Evolutionary conservation across 139 green algal genomes (phyloP).

Genomic region (Coelastrella sp.): DNA sequence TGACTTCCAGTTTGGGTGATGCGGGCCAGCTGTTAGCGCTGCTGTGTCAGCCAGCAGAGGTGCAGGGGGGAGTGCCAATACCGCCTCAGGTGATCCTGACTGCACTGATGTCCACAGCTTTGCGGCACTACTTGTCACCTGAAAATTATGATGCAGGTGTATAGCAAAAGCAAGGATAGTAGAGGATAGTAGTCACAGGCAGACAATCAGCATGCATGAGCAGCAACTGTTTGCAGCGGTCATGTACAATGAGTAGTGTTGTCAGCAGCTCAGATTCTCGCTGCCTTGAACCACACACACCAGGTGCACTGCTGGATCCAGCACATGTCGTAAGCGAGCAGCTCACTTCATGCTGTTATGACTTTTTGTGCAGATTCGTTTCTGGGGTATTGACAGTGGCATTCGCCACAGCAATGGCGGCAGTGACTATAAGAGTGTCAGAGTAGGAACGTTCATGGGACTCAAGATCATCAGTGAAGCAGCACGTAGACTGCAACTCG

Average conservation of each 20-base stretch:
- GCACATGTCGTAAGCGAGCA: neutral
- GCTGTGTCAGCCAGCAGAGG: slow-evolving; percentile 86
- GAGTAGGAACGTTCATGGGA: slow-evolving; percentile 92
- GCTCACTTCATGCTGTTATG: neutral
- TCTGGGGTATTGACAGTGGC: slow-evolving; percentile 93
- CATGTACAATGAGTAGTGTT: neutral
- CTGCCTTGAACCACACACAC: too few species aligned
- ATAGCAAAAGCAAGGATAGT: too few species aligned
- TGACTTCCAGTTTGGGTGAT: slow-evolving; percentile 82
- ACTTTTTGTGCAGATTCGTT: slow-evolving; percentile 46
- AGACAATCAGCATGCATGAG: too few species aligned
- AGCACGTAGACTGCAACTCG: neutral
- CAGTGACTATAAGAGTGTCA: slow-evolving; percentile 87
- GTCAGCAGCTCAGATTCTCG: too few species aligned
- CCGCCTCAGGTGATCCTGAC: slow-evolving; percentile 59
- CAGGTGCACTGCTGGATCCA: neutral
- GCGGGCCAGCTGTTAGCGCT: slow-evolving; percentile 80
- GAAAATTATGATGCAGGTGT: too few species aligned
- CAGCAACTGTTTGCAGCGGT: neutral
- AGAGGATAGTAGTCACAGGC: too few species aligned
- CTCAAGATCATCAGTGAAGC: slow-evolving; percentile 46
- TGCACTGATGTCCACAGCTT: neutral
- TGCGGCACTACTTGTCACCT: too few species aligned
- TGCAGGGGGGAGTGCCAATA: slow-evolving; percentile 76
- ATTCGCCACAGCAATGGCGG: slow-evolving; percentile 88